Conservation (phyloP, 1,284 basidiomycete genomes). For the Hypsizygus ulmarius region DNA sequence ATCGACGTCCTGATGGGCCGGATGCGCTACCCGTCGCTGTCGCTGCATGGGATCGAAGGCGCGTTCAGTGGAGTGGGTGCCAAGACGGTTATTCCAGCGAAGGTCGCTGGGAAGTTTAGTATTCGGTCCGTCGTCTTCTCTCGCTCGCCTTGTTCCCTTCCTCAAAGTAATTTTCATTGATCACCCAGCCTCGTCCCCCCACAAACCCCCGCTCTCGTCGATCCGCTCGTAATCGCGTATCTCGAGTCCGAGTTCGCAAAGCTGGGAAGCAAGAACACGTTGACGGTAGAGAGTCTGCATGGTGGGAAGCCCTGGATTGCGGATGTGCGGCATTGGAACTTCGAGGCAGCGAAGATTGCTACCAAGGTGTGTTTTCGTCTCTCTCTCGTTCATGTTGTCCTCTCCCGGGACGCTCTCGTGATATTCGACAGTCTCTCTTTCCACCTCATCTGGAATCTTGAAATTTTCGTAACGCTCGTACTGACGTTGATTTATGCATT, state of each 20-base stretch:
- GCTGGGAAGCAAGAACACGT: constrained; percentile 75
- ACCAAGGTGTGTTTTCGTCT: constrained; percentile 50
- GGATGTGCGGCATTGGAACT: constrained; percentile 90
- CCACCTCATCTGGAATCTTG: no score
- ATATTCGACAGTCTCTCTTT: no score
- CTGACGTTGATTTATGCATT: constrained; percentile 9
- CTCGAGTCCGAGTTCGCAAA: constrained; percentile 80
- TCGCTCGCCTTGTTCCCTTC: constrained; percentile 5
- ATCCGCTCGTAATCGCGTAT: constrained; percentile 72
- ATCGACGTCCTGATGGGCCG: constrained; percentile 86
- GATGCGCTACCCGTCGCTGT: constrained; percentile 87
- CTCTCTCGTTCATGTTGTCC: neutral
- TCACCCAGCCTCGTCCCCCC: constrained; percentile 79
- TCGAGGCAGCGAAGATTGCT: constrained; percentile 85
- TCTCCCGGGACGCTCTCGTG: no score
- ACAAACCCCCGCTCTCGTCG: constrained; percentile 76
- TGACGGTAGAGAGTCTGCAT: constrained; percentile 62
- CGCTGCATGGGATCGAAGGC: constrained; percentile 96
- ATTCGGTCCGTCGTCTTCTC: constrained; percentile 60
- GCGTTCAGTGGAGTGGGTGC: constrained; percentile 88
- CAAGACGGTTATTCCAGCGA: constrained; percentile 95
- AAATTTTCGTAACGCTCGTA: constrained; percentile 2
- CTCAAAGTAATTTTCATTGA: neutral
- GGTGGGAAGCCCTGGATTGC: constrained; percentile 92
- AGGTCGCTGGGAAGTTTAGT: constrained; percentile 91